phyloP scores from a whole-genome alignment of 2,329 filamentous ascomycete genomes.

The Paracamarosporium sp. region DNA sequence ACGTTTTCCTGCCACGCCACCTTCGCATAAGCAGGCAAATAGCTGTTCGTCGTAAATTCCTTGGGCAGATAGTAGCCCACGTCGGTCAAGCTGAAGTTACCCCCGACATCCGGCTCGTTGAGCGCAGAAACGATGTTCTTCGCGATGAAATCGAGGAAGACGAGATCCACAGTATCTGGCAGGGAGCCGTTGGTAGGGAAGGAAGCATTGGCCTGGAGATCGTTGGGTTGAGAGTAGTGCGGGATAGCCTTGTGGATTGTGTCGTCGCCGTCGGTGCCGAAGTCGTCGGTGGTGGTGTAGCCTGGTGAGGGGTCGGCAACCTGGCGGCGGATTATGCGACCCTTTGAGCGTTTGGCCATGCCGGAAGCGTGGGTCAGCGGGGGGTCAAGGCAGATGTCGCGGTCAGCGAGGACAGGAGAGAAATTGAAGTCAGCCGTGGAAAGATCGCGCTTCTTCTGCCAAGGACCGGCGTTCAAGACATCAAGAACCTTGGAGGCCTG shows the following conservation, averaged over 20 bases:
- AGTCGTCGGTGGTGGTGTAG: conserved; percentile 64
- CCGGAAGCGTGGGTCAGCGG: conserved; percentile 38
- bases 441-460: conserved; percentile 44
- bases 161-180: conserved; percentile 58
- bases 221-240: conserved; percentile 56
- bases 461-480: conserved; percentile 54
- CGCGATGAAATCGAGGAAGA: conserved; percentile 61
- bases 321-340: conserved; percentile 59
- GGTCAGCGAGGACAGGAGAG: conserved; percentile 43
- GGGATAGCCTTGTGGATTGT: conserved; percentile 59
- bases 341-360: conserved; percentile 35
- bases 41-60: conserved; percentile 52
- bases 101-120: conserved; percentile 39
- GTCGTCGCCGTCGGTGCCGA: conserved; percentile 64
- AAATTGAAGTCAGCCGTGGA: conserved; percentile 44
- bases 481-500: conserved; percentile 50
- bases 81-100: conserved; percentile 34
- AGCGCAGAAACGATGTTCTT: conserved; percentile 45
- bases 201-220: conserved; percentile 58
- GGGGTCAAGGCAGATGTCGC: conserved; percentile 59
- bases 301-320: conserved; percentile 53
- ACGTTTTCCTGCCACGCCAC: conserved; percentile 50
- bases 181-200: conserved; percentile 53
- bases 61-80: conserved; percentile 48
- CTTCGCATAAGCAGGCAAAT: conserved; percentile 50